A percentile compares a stretch with the other conserved stretches of the same genome.
phyloP scores from a whole-genome alignment of 345 rosid species.

The Eucalyptus cloeziana region DNA sequence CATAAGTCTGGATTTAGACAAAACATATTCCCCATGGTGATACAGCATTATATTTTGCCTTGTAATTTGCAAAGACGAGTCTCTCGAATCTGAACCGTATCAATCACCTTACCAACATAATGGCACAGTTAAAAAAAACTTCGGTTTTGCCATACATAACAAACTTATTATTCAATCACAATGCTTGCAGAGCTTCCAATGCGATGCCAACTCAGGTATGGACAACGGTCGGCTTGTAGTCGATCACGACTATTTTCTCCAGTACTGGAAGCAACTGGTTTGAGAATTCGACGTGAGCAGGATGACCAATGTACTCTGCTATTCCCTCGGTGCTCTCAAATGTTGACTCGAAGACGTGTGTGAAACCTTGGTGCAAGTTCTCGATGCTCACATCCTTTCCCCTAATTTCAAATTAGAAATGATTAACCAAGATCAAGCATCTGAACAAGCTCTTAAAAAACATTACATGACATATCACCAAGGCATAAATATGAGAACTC shows the following conservation, averaged over 20 bases:
- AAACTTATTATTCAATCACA: neutral
- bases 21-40: neutral
- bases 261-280: slow-evolving; percentile 19
- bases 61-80: neutral
- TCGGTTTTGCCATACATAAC: neutral
- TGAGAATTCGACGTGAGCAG: slow-evolving; percentile 56
- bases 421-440: neutral
- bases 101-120: neutral
- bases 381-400: slow-evolving; percentile 70
- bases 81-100: neutral
- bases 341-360: slow-evolving; percentile 62
- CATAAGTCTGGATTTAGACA: neutral
- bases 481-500: neutral
- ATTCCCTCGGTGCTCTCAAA: slow-evolving; percentile 66
- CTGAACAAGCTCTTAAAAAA: neutral
- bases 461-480: neutral
- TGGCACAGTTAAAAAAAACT: neutral
- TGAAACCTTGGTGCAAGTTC: slow-evolving; percentile 77
- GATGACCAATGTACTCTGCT: slow-evolving; percentile 64
- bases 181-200: neutral
- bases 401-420: slow-evolving; percentile 17
- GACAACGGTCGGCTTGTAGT: slow-evolving; percentile 57
- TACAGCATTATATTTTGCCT: neutral
- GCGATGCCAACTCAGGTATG: slow-evolving; percentile 2
- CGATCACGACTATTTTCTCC: slow-evolving; percentile 58